Evolutionary conservation across 2,329 filamentous ascomycete genomes (phyloP), one percentile per base, ranked within the genome.

Genomic region (Aspergillus quadrilineatus): DNA sequence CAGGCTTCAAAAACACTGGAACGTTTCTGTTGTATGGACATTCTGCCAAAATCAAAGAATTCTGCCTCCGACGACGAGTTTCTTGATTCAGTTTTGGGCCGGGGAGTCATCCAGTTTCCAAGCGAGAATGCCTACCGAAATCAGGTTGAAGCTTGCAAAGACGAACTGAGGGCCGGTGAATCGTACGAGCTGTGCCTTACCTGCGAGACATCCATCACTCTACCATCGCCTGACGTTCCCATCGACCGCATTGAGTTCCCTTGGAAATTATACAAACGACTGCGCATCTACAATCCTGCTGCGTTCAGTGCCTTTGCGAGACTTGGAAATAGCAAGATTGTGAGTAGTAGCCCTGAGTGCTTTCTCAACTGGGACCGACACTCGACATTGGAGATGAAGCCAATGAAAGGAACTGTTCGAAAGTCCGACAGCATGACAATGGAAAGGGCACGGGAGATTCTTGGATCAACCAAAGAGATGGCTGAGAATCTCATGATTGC

Each of bases 401-500:
- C 93, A 0, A 97, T 97, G 85, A 97, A 97, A 77, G 93, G 93
- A 47, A 97, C 93, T 0, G 91, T 97, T n/a, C 87, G 87, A 65
- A 96, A 96, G 66, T 84, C 82, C 0, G 77, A 80, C 0, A 79
- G 79, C 1, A 85, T 88, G 37, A 94, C 88, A 0, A 79, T 89
- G n/a, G 82, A 81, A 4, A 82, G 89, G 66, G 92, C 93, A 0
- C 85, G 87, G 59, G 76, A 78, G 29, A 84, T 95, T 39, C 82
- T 97, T 12, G 85, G 88, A 56, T 83, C 90, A 0, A 88, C 89
- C 22, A 97, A 97, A 72, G 94, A 97, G 73, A 87, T 90, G 65
- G 93, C 93, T 0, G 93, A 97, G 77, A 97, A 97, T 68, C 82
- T 97, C 26, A 97, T 97, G 94, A 97, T 97, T 66, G 92, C 96